Base-by-base conservation (phyloP, 768 basidiomycete species). In the Lactarius hatsudake region DNA sequence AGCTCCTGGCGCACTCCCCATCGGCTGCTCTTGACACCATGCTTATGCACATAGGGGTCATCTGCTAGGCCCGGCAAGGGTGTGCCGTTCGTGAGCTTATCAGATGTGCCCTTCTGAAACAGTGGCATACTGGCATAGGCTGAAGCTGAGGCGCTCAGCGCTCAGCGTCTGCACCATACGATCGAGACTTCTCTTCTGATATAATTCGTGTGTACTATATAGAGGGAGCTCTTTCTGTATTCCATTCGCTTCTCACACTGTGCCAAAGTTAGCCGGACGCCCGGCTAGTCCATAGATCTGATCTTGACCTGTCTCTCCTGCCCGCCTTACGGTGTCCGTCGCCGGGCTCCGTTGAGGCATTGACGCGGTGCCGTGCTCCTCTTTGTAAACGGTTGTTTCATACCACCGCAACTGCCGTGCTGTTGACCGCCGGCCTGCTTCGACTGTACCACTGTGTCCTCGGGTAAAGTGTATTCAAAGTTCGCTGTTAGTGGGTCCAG, bases 401-500 rank as follows among this genome's bases (percentile, higher is more conserved):
- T 8, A 38, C 53, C 40, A 28, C 38, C 42, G 38, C 34, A 18
- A 18, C n/a, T 18, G 18, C 12, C 36, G 36, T 18, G 23, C 23
- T 42, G 53, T 62, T 34, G 23, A 15, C 61, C 8, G 51, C 38
- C 38, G 13, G 38, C 45, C 42, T 26, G n/a, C 55, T 34, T 57
- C 7, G 20, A 17, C 6, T 4, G 55, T 30, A 17, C 20, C 28
- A 34, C 15, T 17, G 2, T 18, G 18, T 30, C 55, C 30, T n/a
- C 30, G 55, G 17, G 34, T 30, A 34, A 32, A 57, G n/a, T n/a
- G 20, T 23, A 34, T 51, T 9, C 34, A 34, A 34, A 34, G 34
- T 34, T 10, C 18, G 57, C 57, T 64, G 57, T 64, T 48, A 64
- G 54, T 59, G 18, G 30, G 60, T 58, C n/a, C 23, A 51, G 20